These are phyloP conservation scores for Trypanosoma melophagium DNA, from an alignment of 208 protist genomes.

Conservation along the genomic window DNA sequence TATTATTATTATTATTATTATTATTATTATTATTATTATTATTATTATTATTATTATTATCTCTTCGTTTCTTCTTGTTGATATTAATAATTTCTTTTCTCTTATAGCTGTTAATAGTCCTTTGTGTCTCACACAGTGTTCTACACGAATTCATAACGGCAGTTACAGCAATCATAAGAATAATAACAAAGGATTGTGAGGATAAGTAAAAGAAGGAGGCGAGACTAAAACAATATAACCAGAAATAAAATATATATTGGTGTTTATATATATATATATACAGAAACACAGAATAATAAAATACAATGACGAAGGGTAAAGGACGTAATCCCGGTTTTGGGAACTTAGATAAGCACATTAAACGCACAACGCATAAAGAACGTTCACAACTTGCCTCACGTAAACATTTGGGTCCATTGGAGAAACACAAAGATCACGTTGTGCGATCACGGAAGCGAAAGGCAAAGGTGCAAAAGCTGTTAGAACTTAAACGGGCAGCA, in stretches of 20 bases:
- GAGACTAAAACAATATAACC: not conserved
- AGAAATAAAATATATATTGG: not conserved
- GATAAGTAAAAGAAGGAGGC: not conserved
- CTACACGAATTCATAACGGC: too few species aligned
- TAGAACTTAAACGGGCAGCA: slow-evolving; percentile 77
- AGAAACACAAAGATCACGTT: slow-evolving; percentile 94
- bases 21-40: too few species aligned
- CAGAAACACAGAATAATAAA: not conserved
- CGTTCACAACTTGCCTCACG: slow-evolving; percentile 82
- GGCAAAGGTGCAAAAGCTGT: slow-evolving; percentile 69
- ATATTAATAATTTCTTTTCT: too few species aligned
- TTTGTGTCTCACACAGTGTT: too few species aligned
- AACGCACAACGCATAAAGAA: slow-evolving; percentile 88
- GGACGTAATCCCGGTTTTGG: slow-evolving; percentile 83
- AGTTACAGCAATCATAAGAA: too few species aligned
- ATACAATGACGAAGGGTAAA: slow-evolving; percentile 83
- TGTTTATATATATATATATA: not conserved
- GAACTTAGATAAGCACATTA: slow-evolving; percentile 86
- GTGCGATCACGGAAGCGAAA: slow-evolving; percentile 78
- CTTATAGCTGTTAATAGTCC: too few species aligned
- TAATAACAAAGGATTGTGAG: too few species aligned
- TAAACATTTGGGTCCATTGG: slow-evolving; percentile 85
- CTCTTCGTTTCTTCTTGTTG: too few species aligned
- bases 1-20: too few species aligned
- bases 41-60: too few species aligned